Conservation (phyloP, 768 basidiomycete species). For the Gloeostereum incarnatum region DNA sequence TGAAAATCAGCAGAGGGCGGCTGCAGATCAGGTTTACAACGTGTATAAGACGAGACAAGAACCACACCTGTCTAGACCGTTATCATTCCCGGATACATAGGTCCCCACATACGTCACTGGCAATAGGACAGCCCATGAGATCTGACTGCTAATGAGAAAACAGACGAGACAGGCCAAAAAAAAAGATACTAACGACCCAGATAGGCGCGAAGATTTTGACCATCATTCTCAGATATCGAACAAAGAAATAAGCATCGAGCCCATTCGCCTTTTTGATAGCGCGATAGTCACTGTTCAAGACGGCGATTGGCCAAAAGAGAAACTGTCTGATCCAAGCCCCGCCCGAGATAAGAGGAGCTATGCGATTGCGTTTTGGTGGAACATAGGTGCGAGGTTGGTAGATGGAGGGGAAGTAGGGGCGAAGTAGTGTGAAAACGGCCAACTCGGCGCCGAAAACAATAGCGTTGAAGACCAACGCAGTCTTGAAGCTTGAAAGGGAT, state of each 20-base stretch:
- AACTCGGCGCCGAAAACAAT: slow-evolving; percentile 67
- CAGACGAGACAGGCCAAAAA: no score
- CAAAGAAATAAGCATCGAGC: slow-evolving; percentile 88
- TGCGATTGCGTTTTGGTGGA: slow-evolving; percentile 41
- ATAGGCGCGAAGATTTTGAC: slow-evolving; percentile 76
- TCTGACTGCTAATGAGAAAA: no score
- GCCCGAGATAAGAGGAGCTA: slow-evolving; percentile 10
- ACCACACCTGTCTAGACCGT: slow-evolving; percentile 57
- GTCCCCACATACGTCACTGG: slow-evolving; percentile 62
- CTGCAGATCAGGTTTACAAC: slow-evolving; percentile 44
- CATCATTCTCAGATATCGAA: slow-evolving; percentile 86
- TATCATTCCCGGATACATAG: slow-evolving; percentile 26
- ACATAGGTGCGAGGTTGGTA: slow-evolving; percentile 77
- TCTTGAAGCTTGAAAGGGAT: slow-evolving; percentile 75
- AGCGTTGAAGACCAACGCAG: slow-evolving; percentile 79
- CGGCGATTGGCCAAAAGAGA: slow-evolving; percentile 57
- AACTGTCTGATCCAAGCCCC: slow-evolving; percentile 9
- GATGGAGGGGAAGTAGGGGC: slow-evolving; percentile 79
- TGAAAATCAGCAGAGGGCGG: slow-evolving; percentile 44
- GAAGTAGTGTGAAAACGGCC: slow-evolving; percentile 68
- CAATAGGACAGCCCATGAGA: slow-evolving; percentile 77
- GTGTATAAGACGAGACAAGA: no score
- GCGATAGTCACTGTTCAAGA: slow-evolving; percentile 54
- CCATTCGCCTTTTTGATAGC: slow-evolving; percentile 65
- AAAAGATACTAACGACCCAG: slow-evolving; percentile 48